Evolutionary conservation across 2,329 filamentous ascomycete species (phyloP).

Genomic region (Fusarium sp.): DNA sequence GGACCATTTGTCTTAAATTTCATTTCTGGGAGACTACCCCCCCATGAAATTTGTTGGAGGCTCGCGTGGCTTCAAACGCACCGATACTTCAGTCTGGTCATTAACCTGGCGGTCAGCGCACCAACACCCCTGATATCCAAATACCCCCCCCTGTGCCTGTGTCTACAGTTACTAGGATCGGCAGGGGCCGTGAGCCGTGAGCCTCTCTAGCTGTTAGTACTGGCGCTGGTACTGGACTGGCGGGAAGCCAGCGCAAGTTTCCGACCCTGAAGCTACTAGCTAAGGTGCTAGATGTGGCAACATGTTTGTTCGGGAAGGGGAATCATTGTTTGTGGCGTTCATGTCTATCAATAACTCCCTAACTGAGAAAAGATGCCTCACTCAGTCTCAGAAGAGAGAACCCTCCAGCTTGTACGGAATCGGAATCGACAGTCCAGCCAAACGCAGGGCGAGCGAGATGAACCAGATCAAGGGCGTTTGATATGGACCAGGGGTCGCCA

Average conservation of each 20-base stretch:
- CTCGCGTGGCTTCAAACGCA: conserved; percentile 41
- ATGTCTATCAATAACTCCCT: conserved; percentile 9
- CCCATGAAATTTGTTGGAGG: conserved; percentile 39
- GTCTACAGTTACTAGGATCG: conserved; percentile 46
- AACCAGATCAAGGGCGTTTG: conserved; percentile 45
- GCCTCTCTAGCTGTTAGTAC: conserved; percentile 38
- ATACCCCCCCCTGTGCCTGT: conserved; percentile 42
- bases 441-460: conserved; percentile 45
- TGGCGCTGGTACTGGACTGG: conserved; percentile 27
- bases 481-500: conserved; percentile 39
- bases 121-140: conserved; percentile 38
- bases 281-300: conserved; percentile 29
- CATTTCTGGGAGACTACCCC: conserved; percentile 29
- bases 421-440: conserved; percentile 21
- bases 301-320: conserved; percentile 22
- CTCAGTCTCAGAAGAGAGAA: conserved; percentile 11
- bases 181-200: conserved; percentile 46
- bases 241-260: conserved; percentile 34
- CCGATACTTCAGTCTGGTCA: conserved; percentile 40
- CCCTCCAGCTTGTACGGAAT: conserved; percentile 6
- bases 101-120: conserved; percentile 41
- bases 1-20: conserved; percentile 45
- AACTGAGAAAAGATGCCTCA: conserved; percentile 20
- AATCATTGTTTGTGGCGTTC: conserved; percentile 29
- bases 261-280: conserved; percentile 26